These are phyloP conservation scores for peach (Prunus persica) DNA, from an alignment of 306 rosid species.

Conservation along the genomic window DNA sequence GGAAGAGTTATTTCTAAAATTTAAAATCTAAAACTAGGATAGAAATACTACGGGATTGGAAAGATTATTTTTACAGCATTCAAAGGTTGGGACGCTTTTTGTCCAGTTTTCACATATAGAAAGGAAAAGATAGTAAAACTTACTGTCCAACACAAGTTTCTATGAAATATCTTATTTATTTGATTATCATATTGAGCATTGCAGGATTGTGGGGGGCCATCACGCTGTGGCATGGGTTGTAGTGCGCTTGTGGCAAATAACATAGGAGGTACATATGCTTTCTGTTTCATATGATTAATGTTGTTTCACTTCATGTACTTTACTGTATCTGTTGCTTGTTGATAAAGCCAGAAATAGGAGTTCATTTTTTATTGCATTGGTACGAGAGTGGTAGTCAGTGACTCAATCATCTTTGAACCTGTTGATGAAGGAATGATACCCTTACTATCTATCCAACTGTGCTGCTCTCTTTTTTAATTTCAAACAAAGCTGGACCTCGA, in stretches of 20 bases:
- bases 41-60: background rate
- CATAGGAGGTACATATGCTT: conserved; percentile 52
- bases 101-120: background rate
- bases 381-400: background rate
- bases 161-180: conserved; percentile 10
- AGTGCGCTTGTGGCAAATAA: conserved; percentile 68
- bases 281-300: background rate
- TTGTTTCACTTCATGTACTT: background rate
- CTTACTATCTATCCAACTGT: background rate
- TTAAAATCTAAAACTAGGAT: background rate
- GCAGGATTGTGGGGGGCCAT: conserved; percentile 89
- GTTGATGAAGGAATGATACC: background rate
- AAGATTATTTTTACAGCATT: background rate
- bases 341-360: background rate
- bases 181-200: conserved; percentile 24
- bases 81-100: background rate
- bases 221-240: conserved; percentile 79
- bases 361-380: background rate
- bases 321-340: background rate
- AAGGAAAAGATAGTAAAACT: background rate
- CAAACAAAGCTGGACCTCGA: background rate
- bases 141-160: background rate
- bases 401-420: background rate
- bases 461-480: background rate
- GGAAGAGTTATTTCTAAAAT: background rate